Evolutionary conservation across 805 yeast genomes (phyloP), one percentile per base, ranked within the genome.

Genomic region (Candida morakotiae): DNA sequence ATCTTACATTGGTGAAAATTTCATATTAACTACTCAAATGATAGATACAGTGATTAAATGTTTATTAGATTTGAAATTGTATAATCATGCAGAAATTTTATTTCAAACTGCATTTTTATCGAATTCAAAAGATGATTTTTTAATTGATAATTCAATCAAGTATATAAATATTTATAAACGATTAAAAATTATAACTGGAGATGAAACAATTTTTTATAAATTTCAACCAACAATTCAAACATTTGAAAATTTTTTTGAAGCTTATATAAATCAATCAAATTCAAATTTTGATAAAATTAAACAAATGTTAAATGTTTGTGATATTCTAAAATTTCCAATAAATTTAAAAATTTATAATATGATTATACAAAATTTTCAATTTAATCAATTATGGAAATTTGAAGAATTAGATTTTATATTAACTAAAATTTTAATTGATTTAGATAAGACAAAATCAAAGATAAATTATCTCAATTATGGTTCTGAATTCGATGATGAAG

Each of bases 281-380:
- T 18, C 26, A 28, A 18, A 44, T 10, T 47, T 52, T 21, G 37
- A 37, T 10, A 39, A 44, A 14, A 38, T 49, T 10, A n/a, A 31
- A 9, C 28, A 35, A 5, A 25, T 57, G 3, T 29, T 60, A 9
- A 31, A 40, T 15, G 35, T 44, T 15, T 50, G 55, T 46, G 56
- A 54, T 19, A 32, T 39, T n/a, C 51, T 46, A 31, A 42, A 43
- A n/a, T 35, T 64, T 9, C 69, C 69, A 1, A 37, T 58, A 9
- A 56, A 66, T n/a, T 57, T 62, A 8, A 50, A 56, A 22, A 44
- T 52, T n/a, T 63, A 56, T 39, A 45, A 45, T 18, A 34, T 31
- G 9, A 34, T 62, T 21, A n/a, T n/a, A n/a, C n/a, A n/a, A n/a
- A n/a, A n/a, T n/a, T n/a, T n/a, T n/a, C n/a, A n/a, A n/a, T n/a